Conservation (phyloP, 192 early-diverging fungal species). For the Diversispora eburnea region DNA sequence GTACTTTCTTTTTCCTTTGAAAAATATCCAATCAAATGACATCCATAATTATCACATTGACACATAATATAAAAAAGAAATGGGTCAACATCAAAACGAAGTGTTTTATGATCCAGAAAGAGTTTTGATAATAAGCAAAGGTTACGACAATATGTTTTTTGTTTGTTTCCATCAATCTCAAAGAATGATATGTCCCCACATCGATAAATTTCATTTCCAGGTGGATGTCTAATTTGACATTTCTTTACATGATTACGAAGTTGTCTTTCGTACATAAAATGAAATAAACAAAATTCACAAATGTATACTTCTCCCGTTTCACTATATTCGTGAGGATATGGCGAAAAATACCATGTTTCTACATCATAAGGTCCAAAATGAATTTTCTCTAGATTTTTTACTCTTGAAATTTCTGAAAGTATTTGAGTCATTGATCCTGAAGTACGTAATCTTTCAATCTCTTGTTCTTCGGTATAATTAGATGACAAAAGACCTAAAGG, state of each 20-base stretch:
- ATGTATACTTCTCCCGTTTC: slow-evolving; percentile 79
- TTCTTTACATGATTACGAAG: slow-evolving; percentile 80
- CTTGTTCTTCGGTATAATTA: slow-evolving; percentile 88
- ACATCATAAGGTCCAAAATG: slow-evolving; percentile 90
- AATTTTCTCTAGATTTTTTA: slow-evolving; percentile 93
- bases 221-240: slow-evolving; percentile 91
- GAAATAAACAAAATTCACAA: slow-evolving; percentile 94
- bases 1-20: slow-evolving; percentile 98
- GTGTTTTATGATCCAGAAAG: slow-evolving; percentile 98
- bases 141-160: slow-evolving; percentile 92
- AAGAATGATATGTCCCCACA: slow-evolving; percentile 90
- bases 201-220: slow-evolving; percentile 99
- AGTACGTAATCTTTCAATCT: slow-evolving; percentile 91
- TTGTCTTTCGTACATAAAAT: slow-evolving; percentile 67
- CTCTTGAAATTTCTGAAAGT: slow-evolving; percentile 85
- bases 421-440: slow-evolving; percentile 97
- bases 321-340: slow-evolving; percentile 88
- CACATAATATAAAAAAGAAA: slow-evolving; percentile 98
- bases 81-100: slow-evolving; percentile 98
- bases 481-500: slow-evolving; percentile 26
- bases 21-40: slow-evolving; percentile 95
- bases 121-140: slow-evolving; percentile 93
- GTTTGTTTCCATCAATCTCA: slow-evolving; percentile 95
- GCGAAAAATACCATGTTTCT: slow-evolving; percentile 99
- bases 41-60: slow-evolving; percentile 77